Conservation (phyloP, 1,284 basidiomycete genomes). For the Melanopsichium pennsylvanicum region DNA sequence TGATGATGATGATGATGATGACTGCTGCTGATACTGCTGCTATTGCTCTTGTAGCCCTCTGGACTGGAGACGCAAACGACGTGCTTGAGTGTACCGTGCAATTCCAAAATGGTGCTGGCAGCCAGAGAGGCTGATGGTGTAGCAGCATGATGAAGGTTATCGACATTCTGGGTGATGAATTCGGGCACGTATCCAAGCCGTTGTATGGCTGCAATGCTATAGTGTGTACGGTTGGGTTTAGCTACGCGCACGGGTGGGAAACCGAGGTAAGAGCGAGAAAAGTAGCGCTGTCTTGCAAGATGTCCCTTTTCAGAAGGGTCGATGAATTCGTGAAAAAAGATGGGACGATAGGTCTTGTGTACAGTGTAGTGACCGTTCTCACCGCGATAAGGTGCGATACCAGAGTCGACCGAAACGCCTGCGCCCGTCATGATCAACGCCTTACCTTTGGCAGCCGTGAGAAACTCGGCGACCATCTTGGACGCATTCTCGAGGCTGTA, state of each 20-base stretch:
- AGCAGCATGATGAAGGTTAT: constrained; percentile 62
- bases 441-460: constrained; percentile 40
- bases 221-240: constrained; percentile 60
- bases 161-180: constrained; percentile 65
- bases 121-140: constrained; percentile 46
- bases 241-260: constrained; percentile 59
- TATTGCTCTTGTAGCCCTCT: neutral
- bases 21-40: too few species aligned
- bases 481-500: constrained; percentile 44
- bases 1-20: too few species aligned
- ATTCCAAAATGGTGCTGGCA: constrained; percentile 57
- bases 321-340: constrained; percentile 64
- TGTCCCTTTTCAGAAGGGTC: constrained; percentile 48
- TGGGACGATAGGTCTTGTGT: constrained; percentile 62
- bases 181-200: constrained; percentile 53
- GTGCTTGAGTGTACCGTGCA: constrained; percentile 57
- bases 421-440: constrained; percentile 58
- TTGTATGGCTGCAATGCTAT: constrained; percentile 60
- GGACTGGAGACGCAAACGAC: constrained; percentile 31
- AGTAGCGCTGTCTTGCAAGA: constrained; percentile 58
- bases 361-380: constrained; percentile 59
- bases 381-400: constrained; percentile 64
- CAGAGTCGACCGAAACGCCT: constrained; percentile 63
- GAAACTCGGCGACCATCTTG: constrained; percentile 41
- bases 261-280: constrained; percentile 63